These are phyloP conservation scores for Oleoguttula mirabilis DNA, from an alignment of 495 filamentous ascomycete genomes.

Conservation along the genomic window DNA sequence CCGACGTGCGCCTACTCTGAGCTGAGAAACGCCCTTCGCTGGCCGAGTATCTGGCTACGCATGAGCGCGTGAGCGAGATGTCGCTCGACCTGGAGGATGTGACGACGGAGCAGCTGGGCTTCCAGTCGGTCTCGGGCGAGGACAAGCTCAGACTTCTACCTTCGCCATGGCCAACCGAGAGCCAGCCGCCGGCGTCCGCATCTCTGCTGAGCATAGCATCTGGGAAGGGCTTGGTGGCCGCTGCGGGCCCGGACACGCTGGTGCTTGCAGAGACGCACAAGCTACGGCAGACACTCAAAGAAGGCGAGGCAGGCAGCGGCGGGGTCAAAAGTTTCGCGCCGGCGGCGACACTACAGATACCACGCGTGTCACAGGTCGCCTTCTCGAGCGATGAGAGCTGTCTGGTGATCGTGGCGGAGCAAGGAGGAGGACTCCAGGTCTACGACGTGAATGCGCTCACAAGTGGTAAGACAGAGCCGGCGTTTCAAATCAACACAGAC, in stretches of 20 bases:
- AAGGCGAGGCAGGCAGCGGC: slow-evolving; percentile 40
- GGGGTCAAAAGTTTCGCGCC: slow-evolving; percentile 63
- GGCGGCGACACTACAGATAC: slow-evolving; percentile 56
- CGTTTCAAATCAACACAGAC: slow-evolving; percentile 66
- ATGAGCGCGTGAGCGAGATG: too few species aligned
- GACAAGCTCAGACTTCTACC: slow-evolving; percentile 69
- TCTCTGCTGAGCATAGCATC: slow-evolving; percentile 80
- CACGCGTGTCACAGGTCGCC: slow-evolving; percentile 73
- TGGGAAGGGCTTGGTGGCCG: slow-evolving; percentile 69
- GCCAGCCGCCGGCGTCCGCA: slow-evolving; percentile 63
- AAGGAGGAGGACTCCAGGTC: slow-evolving; percentile 68
- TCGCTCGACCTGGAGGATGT: slow-evolving; percentile 50
- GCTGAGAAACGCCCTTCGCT: too few species aligned
- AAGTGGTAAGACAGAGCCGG: slow-evolving; percentile 50
- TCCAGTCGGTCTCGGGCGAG: slow-evolving; percentile 67
- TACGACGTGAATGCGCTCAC: slow-evolving; percentile 59
- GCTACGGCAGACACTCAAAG: slow-evolving; percentile 61
- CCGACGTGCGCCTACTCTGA: too few species aligned
- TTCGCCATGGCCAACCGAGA: slow-evolving; percentile 60
- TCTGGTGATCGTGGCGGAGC: slow-evolving; percentile 71
- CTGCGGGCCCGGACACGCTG: slow-evolving; percentile 70
- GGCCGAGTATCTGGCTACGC: too few species aligned
- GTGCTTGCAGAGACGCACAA: slow-evolving; percentile 64
- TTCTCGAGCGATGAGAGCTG: slow-evolving; percentile 79
- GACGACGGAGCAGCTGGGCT: slow-evolving; percentile 62